These are phyloP conservation scores for Termitomyces sp. DNA, from an alignment of 768 basidiomycete genomes.

Conservation along the genomic window DNA sequence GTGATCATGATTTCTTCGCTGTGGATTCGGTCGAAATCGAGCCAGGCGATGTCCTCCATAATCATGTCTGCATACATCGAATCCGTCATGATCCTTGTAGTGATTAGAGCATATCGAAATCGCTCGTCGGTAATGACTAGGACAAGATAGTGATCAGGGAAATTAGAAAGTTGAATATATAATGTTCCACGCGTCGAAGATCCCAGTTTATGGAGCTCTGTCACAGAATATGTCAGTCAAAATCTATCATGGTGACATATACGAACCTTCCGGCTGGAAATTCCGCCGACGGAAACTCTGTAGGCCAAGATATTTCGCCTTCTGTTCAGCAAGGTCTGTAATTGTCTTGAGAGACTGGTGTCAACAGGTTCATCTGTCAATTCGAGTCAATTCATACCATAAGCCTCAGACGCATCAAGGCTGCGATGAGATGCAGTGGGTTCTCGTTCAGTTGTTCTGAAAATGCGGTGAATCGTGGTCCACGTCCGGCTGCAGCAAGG, in stretches of 20 bases:
- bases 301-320: slow-evolving; percentile 82
- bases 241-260: not conserved
- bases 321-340: slow-evolving; percentile 76
- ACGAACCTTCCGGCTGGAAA: slow-evolving; percentile 59
- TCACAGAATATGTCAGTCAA: not conserved
- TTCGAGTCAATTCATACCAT: slow-evolving; percentile 40
- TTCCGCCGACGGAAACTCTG: slow-evolving; percentile 68
- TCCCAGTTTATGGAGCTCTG: slow-evolving; percentile 74
- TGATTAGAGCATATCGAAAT: slow-evolving; percentile 81
- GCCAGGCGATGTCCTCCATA: slow-evolving; percentile 78
- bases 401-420: slow-evolving; percentile 56
- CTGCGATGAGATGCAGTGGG: slow-evolving; percentile 55
- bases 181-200: slow-evolving; percentile 55
- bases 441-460: slow-evolving; percentile 68
- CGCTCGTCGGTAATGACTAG: slow-evolving; percentile 76
- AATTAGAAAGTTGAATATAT: slow-evolving; percentile 75
- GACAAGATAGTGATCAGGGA: slow-evolving; percentile 80
- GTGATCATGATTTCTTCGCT: slow-evolving; percentile 32
- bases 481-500: slow-evolving; percentile 70
- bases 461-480: slow-evolving; percentile 55
- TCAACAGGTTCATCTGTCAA: not conserved
- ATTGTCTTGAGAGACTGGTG: slow-evolving; percentile 58
- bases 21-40: slow-evolving; percentile 68
- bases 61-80: slow-evolving; percentile 57
- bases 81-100: slow-evolving; percentile 51